A percentile compares a stretch with the other conserved stretches of the same genome.
phyloP scores from a whole-genome alignment of 768 basidiomycete species.

The Russula vinacea region DNA sequence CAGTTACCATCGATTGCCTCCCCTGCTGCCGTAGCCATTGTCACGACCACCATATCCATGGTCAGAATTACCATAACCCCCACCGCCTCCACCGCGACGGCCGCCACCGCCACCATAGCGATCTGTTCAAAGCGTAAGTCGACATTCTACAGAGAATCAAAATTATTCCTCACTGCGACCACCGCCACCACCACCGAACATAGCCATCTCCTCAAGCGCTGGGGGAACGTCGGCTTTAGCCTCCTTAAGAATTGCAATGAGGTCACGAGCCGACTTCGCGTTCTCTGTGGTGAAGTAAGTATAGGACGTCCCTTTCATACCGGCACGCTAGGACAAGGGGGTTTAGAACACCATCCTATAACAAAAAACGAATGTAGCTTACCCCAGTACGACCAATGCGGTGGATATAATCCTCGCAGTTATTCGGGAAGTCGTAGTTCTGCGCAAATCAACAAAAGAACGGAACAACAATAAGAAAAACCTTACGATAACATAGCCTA shows the following conservation, averaged over 20 bases:
- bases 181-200: constrained; percentile 79
- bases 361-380: constrained; percentile 30
- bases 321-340: constrained; percentile 62
- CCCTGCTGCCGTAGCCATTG: constrained; percentile 39
- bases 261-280: constrained; percentile 89
- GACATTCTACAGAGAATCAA: not conserved
- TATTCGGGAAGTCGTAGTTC: constrained; percentile 98
- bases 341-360: constrained; percentile 5
- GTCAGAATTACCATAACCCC: constrained; percentile 43
- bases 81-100: constrained; percentile 42
- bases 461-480: constrained; percentile 31
- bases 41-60: constrained; percentile 44
- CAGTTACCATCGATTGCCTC: constrained; percentile 37
- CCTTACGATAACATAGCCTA: constrained; percentile 91
- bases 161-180: constrained; percentile 53
- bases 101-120: constrained; percentile 56
- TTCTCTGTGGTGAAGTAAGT: constrained; percentile 98
- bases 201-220: constrained; percentile 90
- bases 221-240: constrained; percentile 83
- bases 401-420: constrained; percentile 98
- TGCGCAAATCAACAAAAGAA: constrained; percentile 35
- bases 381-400: constrained; percentile 98
- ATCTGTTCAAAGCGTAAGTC: constrained; percentile 40
- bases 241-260: constrained; percentile 80
- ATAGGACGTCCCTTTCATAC: constrained; percentile 86